Percentiles rank a stretch among this genome's conserved stretches.
Conservation (phyloP, 2,329 filamentous ascomycete species). For the Claviceps purpurea region DNA sequence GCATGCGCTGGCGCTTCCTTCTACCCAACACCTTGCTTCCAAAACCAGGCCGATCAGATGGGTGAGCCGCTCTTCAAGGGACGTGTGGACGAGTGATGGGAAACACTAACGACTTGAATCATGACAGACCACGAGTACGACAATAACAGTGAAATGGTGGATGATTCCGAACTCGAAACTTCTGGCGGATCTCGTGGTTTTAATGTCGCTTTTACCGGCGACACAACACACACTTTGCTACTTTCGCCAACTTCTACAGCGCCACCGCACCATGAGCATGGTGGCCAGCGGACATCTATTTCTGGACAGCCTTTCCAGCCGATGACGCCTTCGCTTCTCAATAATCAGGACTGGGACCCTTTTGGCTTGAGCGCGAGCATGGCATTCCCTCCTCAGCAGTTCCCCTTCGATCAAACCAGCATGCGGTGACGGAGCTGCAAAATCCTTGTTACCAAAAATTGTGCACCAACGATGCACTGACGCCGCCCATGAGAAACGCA, state of each 20-base stretch:
- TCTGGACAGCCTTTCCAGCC: conserved; percentile 40
- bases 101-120: conserved; percentile 47
- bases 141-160: conserved; percentile 75
- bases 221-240: conserved; percentile 28
- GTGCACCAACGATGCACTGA: not conserved
- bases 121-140: conserved; percentile 90
- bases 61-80: conserved; percentile 53
- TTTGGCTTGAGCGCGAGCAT: conserved; percentile 90
- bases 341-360: conserved; percentile 86
- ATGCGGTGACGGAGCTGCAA: conserved; percentile 23
- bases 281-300: conserved; percentile 18
- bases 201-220: conserved; percentile 37
- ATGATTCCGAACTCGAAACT: conserved; percentile 63
- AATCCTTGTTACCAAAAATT: not conserved
- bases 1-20: conserved; percentile 37
- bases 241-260: conserved; percentile 27
- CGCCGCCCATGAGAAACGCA: not conserved
- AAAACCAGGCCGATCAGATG: conserved; percentile 89
- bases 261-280: conserved; percentile 24
- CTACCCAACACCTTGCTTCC: conserved; percentile 72
- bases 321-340: conserved; percentile 50
- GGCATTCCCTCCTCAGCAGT: conserved; percentile 80
- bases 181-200: conserved; percentile 54
- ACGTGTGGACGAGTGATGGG: conserved; percentile 32
- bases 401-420: conserved; percentile 55